Evolutionary conservation across 257 asterid genomes (phyloP).

Genomic region (Misopates orontium): DNA sequence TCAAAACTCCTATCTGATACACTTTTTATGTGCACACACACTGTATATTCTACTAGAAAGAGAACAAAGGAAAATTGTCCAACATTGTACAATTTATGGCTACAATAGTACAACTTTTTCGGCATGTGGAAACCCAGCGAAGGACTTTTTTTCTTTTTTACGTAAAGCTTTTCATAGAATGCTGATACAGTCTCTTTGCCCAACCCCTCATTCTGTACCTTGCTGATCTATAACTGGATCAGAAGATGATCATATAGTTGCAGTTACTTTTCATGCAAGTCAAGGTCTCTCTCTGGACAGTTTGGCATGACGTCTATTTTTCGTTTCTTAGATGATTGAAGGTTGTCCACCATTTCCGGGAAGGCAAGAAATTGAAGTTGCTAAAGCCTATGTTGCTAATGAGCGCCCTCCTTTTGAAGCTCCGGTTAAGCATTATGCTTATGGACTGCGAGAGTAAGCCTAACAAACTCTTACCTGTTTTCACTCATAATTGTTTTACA

Average conservation of each 20-base stretch:
- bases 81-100: not conserved
- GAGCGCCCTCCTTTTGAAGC: constrained; percentile 88
- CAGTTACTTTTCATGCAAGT: constrained; percentile 19
- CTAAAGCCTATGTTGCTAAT: constrained; percentile 67
- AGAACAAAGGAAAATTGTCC: not conserved
- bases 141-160: not conserved
- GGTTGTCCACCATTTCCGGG: constrained; percentile 67
- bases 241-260: constrained; percentile 2
- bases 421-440: constrained; percentile 56
- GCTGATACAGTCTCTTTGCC: not conserved
- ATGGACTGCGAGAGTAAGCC: constrained; percentile 75
- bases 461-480: constrained; percentile 9
- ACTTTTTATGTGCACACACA: not conserved
- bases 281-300: constrained; percentile 1
- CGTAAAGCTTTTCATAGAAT: not conserved
- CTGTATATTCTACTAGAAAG: not conserved
- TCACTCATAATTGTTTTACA: constrained; percentile 5
- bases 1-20: not conserved
- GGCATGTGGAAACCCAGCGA: constrained; percentile 10
- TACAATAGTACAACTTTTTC: not conserved
- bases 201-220: not conserved
- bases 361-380: constrained; percentile 64
- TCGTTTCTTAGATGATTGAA: constrained; percentile 70
- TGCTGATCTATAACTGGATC: not conserved
- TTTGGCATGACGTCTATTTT: constrained; percentile 19